Base-by-base conservation (phyloP, 208 protist genomes). In the Crithidia bombi region DNA sequence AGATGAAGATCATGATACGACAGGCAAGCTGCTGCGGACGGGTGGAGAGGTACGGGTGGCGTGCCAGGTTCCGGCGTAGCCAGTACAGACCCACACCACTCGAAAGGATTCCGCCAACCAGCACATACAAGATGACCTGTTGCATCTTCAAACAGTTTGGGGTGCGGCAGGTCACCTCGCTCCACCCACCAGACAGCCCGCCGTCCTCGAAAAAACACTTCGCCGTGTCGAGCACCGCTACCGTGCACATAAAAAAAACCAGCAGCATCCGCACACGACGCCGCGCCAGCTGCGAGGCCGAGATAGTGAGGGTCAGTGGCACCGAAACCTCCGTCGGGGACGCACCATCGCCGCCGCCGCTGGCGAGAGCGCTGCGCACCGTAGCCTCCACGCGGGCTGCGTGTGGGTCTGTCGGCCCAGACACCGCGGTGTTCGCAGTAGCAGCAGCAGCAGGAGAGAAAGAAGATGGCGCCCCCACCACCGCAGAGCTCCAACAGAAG, bases 1-100 rank as follows among this genome's bases (percentile, higher is more conserved):
- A 92, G 36, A 93, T 65, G 65, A 95, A 95, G 52, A 93, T 92
- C 65, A 95, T 86, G 11, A 93, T 75, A 44, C 87, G 86, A 50
- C 89, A 86, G 23, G 88, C 80, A 15, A 95, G 82, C 67, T 95
- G 90, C 73, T 89, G 85, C 2, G 85, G 87, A 5, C 90, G 85
- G 0, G 82, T 91, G 54, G 81, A 81, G 10, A 95, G 82, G 66
- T 95, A 95, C 1, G 87, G 79, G 56, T 74, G 73, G 11, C 67
- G 50, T 6, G 75, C 78, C 21, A 95, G 81, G 61, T 88, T 90
- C 43, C 72, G 66, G 4, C 75, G 57, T 58, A 92, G 74, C 73
- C 82, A 84, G 63, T 83, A 77, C 5, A 96, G 69, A 4, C 79
- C 63, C 5, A 89, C 56, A 30, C 71, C 75, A 51, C 79, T 82